Conservation (phyloP, 2,329 filamentous ascomycete species). For the Penicillium sp. region DNA sequence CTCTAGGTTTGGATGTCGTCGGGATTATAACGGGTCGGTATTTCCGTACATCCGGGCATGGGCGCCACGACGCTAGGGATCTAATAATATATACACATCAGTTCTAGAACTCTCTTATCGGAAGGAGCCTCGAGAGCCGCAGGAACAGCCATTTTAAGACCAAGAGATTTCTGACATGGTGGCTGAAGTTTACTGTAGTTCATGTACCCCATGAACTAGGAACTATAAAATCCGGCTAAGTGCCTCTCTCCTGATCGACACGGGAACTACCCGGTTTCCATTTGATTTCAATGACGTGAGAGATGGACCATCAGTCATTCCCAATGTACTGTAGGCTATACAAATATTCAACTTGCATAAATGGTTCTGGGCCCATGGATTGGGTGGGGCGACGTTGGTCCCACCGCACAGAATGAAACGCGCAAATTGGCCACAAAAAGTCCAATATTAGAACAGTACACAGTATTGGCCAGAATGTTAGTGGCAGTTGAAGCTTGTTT, state of each 20-base stretch:
- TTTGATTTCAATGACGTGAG: background rate
- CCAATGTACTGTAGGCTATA: background rate
- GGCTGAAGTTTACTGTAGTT: background rate
- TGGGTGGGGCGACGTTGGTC: background rate
- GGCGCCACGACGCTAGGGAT: background rate
- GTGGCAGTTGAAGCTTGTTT: background rate
- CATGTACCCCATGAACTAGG: background rate
- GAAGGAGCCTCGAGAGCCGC: background rate
- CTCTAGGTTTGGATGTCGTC: background rate
- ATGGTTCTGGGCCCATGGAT: background rate
- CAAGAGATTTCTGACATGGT: background rate
- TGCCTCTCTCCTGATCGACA: background rate
- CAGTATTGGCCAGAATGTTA: background rate
- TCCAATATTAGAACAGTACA: background rate
- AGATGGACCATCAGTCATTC: background rate
- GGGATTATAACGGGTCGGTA: background rate
- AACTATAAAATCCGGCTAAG: background rate
- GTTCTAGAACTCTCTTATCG: background rate
- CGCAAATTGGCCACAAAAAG: background rate
- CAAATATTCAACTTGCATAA: background rate
- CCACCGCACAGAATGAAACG: background rate
- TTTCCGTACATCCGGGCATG: background rate
- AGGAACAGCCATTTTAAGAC: background rate
- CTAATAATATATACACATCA: background rate
- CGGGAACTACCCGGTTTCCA: background rate